Base-by-base conservation (phyloP, 2,329 filamentous ascomycete species). In the Aspergillus vadensis region DNA sequence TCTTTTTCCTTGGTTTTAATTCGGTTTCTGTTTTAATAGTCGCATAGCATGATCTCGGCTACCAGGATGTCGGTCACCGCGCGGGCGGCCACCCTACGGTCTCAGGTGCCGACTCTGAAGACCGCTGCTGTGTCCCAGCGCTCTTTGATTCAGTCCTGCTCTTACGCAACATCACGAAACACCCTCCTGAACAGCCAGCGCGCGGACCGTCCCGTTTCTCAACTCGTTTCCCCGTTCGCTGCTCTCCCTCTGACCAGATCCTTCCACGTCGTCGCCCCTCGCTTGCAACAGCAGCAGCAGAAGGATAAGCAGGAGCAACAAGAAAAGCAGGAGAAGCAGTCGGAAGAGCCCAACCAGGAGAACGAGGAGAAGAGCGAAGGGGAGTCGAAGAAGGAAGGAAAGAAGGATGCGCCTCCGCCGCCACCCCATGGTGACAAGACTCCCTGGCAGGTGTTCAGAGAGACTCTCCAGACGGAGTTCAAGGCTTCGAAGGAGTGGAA, bases 401-500 rank as follows among this genome's bases (percentile, higher is more conserved):
- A 86, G 70, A 86, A 91, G 69, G 86, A 92, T 63, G 80, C 82
- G 39, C 77, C 86, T 27, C 89, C 93, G 12, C 91, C 94, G 21
- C 94, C 95, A n/a, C 94, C 93, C 19, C 95, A 99, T 73, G 95
- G 95, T 63, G 92, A 97, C 81, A 99, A 99, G 83, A 95, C 94
- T 3, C 95, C 95, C 57, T 98, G 95, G 93, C 92, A 98, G 76
- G 95, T 99, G 32, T 99, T 99, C 81, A 91, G 91, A 72, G 95
- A 99, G 74, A 99, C 95, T n/a, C 86, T 99, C 79, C 87, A 91
- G 76, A 85, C 84, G 59, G 95, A 99, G 79, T 96, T 99, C 80
- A 92, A 97, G 77, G 91, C 92, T 55, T 98, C 93, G 15, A 97
- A 98, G 75, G 95, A 99, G 77, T 99, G 95, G 95, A 97, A 99